Evolutionary conservation across 73 alveolate species (phyloP).

Genomic region (Effrenium voratum): DNA sequence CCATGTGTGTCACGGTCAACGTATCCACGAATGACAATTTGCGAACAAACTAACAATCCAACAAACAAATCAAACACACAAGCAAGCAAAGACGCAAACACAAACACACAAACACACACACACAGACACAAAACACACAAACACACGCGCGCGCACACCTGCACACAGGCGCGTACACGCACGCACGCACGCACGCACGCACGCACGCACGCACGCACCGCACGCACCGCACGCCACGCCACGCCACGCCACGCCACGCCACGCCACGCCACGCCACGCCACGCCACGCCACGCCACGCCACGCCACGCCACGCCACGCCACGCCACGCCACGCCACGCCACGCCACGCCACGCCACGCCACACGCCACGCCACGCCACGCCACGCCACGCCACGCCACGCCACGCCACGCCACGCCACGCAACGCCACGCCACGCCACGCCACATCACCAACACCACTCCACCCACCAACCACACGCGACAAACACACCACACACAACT

Average conservation of each 20-base stretch:
- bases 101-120: no score
- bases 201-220: neutral
- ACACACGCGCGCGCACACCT: no score
- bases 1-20: no score
- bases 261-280: neutral
- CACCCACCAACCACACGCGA: neutral
- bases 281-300: neutral
- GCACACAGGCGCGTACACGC: no score
- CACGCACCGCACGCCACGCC: neutral
- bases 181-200: conserved; percentile 36
- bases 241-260: neutral
- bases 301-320: neutral
- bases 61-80: no score
- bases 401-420: neutral
- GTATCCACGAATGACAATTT: no score
- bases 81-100: no score
- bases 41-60: no score
- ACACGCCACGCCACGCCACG: neutral
- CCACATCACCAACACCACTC: neutral
- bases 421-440: neutral
- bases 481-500: neutral
- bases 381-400: neutral
- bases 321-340: neutral
- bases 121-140: no score
- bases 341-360: neutral